Percentiles rank a stretch among this genome's conserved stretches.
These are phyloP conservation scores for Hygrophoropsis aurantiaca DNA, from an alignment of 768 basidiomycete genomes.

Conservation along the genomic window DNA sequence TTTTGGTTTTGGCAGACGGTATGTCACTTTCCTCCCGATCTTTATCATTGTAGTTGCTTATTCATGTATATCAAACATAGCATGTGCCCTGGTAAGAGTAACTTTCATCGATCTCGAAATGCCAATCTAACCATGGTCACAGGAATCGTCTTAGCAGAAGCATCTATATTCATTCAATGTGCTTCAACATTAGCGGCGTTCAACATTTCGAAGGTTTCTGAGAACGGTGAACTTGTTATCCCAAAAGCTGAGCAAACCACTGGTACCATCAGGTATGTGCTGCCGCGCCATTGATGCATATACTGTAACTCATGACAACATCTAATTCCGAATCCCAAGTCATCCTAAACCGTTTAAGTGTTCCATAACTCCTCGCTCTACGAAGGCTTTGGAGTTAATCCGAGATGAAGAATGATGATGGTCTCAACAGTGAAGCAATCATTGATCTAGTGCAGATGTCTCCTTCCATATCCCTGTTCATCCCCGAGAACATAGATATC, in stretches of 20 bases:
- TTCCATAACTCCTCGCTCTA: constrained; percentile 15
- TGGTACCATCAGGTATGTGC: not conserved
- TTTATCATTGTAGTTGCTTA: not conserved
- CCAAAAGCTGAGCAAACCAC: constrained; percentile 3
- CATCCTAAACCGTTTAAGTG: constrained; percentile 17
- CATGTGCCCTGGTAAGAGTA: not conserved
- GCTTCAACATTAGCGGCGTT: constrained; percentile 7
- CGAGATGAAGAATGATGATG: not conserved
- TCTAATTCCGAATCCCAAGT: constrained; percentile 2
- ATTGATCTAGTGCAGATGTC: no score
- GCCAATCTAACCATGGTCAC: not conserved
- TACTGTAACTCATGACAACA: not conserved
- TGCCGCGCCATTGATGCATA: no score
- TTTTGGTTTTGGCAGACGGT: constrained; percentile 28
- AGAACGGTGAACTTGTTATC: constrained; percentile 2
- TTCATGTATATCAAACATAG: not conserved
- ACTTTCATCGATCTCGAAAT: not conserved
- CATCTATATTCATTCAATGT: constrained; percentile 8
- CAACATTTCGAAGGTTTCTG: constrained; percentile 7
- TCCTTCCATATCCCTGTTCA: no score
- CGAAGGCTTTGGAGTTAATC: constrained; percentile 5
- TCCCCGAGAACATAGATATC: no score
- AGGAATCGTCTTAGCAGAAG: constrained; percentile 2
- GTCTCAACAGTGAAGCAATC: no score
- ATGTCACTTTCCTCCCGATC: not conserved